Evolutionary conservation across 805 yeast genomes (phyloP).

Genomic region (Myxozyma sirexii): DNA sequence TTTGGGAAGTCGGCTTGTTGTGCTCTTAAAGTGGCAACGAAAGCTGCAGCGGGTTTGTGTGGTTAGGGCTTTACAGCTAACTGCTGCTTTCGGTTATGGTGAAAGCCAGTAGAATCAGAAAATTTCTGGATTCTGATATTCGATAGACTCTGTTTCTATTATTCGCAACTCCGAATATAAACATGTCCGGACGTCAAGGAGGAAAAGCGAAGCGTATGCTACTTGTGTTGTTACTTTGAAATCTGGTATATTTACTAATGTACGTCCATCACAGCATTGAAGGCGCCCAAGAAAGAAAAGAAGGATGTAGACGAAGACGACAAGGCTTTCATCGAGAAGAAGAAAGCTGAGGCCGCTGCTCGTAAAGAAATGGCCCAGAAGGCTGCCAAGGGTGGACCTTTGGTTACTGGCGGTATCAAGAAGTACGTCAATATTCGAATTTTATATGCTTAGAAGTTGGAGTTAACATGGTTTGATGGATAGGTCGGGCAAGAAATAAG

Average conservation of each 20-base stretch:
- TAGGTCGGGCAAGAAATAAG: neutral
- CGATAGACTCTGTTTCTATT: neutral
- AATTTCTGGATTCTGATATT: neutral
- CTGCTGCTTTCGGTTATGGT: no score
- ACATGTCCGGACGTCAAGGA: constrained; percentile 95
- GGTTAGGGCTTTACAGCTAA: neutral
- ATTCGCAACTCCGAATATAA: neutral
- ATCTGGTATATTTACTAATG: no score
- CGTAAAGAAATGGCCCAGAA: constrained; percentile 85
- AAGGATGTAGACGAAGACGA: constrained; percentile 78
- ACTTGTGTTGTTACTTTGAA: no score
- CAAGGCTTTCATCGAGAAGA: constrained; percentile 86
- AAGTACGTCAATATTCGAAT: constrained; percentile 50
- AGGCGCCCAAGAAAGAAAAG: constrained; percentile 82
- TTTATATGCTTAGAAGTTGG: no score
- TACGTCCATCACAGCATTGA: constrained; percentile 58
- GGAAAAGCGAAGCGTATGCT: constrained; percentile 87
- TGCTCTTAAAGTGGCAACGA: neutral
- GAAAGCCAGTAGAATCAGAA: no score
- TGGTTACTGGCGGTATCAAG: constrained; percentile 93
- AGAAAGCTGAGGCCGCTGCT: constrained; percentile 92
- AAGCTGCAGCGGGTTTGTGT: neutral
- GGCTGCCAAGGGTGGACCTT: constrained; percentile 88
- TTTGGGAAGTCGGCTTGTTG: neutral
- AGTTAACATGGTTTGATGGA: no score